Evolutionary conservation across 2,329 filamentous ascomycete species (phyloP).

Genomic region (Colletotrichum sp.): DNA sequence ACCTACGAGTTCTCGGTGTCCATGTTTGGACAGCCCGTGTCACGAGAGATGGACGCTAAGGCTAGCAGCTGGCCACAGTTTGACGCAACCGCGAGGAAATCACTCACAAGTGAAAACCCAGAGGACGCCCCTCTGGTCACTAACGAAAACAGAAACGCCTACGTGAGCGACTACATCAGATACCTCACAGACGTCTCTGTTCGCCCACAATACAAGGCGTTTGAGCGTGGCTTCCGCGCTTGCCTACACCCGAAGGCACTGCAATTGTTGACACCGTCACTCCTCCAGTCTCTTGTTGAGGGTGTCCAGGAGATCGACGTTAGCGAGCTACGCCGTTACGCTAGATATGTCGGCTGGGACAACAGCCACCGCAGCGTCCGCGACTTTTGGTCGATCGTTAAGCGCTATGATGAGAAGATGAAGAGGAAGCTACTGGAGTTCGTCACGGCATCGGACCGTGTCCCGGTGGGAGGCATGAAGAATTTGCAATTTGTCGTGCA

Average conservation of each 20-base stretch:
- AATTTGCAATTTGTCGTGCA: slow-evolving; percentile 86
- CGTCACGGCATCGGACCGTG: slow-evolving; percentile 89
- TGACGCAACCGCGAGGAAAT: slow-evolving; percentile 28
- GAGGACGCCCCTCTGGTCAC: slow-evolving; percentile 77
- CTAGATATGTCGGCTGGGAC: slow-evolving; percentile 84
- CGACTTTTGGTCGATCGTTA: slow-evolving; percentile 86
- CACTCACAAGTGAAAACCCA: slow-evolving; percentile 41
- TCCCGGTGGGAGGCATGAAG: slow-evolving; percentile 85
- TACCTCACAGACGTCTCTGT: slow-evolving; percentile 84
- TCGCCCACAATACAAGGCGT: slow-evolving; percentile 77
- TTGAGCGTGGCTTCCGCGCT: slow-evolving; percentile 78
- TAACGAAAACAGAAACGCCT: slow-evolving; percentile 76
- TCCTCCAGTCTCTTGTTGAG: slow-evolving; percentile 81
- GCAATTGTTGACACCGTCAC: slow-evolving; percentile 70
- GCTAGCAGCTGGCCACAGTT: slow-evolving; percentile 60
- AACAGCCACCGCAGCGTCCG: slow-evolving; percentile 70
- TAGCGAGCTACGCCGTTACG: slow-evolving; percentile 69
- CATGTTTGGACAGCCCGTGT: slow-evolving; percentile 61
- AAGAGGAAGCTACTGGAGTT: slow-evolving; percentile 85
- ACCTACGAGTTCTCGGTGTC: slow-evolving; percentile 84
- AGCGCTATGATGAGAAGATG: slow-evolving; percentile 69
- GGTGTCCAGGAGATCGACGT: slow-evolving; percentile 84
- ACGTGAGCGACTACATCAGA: slow-evolving; percentile 82
- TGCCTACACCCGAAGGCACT: slow-evolving; percentile 76
- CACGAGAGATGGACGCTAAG: slow-evolving; percentile 57